These are phyloP conservation scores for Colletotrichum somersetense DNA, from an alignment of 2,329 filamentous ascomycete genomes.

Conservation along the genomic window DNA sequence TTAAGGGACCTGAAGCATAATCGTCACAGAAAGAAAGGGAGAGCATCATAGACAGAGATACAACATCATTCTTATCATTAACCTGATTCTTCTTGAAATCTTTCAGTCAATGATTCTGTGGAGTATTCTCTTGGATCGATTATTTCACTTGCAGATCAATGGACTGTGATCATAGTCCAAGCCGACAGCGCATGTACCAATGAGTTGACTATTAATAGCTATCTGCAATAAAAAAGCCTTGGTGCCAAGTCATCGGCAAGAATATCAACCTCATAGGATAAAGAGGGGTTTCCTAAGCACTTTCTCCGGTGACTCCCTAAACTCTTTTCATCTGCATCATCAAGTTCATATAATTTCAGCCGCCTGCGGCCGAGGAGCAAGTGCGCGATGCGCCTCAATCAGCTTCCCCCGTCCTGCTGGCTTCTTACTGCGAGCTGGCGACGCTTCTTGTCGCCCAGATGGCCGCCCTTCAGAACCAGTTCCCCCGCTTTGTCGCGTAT, in stretches of 20 bases:
- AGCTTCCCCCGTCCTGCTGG: background rate
- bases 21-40: conserved; percentile 17
- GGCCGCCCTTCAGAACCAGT: background rate
- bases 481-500: conserved; percentile 8
- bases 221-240: background rate
- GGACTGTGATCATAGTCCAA: background rate
- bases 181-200: background rate
- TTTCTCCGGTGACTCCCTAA: background rate
- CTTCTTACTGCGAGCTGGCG: background rate
- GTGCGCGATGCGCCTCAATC: too few relatives aligned
- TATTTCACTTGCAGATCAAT: background rate
- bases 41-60: conserved; percentile 35
- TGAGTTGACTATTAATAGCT: background rate
- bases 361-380: background rate
- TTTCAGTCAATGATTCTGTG: background rate
- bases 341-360: background rate
- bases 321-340: background rate
- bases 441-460: conserved; percentile 4
- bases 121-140: background rate
- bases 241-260: background rate
- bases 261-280: background rate
- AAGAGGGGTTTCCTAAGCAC: background rate
- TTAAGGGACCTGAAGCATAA: conserved; percentile 19
- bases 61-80: conserved; percentile 1
- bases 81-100: background rate